Evolutionary conservation across 192 early-diverging fungal genomes (phyloP), one percentile per base, ranked within the genome.

Genomic region (Gryganskiella cystojenkinii): DNA sequence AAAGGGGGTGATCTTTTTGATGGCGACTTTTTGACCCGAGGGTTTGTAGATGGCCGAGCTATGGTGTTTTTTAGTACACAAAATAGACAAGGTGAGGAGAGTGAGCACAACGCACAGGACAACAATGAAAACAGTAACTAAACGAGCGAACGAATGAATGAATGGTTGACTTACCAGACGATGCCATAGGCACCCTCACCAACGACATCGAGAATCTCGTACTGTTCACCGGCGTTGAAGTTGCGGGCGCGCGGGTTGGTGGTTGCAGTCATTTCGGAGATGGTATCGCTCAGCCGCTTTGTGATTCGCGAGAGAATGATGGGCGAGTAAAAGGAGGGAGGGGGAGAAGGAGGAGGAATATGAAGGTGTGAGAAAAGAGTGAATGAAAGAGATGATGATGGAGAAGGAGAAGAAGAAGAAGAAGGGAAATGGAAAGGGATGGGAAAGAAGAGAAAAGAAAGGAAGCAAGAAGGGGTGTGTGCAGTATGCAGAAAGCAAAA

Each of bases 121-220:
- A 8, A 30, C 27, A 35, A 19, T 22, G 33, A 34, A 56, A 22
- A 25, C 50, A 15, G 24, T 25, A 10, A 53, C n/a, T 24, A 52
- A 22, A 47, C 33, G 49, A 43, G 3, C 14, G 56, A 25, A 17
- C 34, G 24, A 35, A 11, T 37, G 31, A 49, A 45, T n/a, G 20
- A 24, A 11, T 33, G 8, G n/a, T n/a, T n/a, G 6, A 80, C 83
- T 84, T 92, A 95, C 95, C 93, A 95, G 42, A 97, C 96, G 65
- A 93, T 90, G 28, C 96, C 96, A 81, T 97, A 97, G 51, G 96
- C 96, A 45, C 96, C 96, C 78, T 94, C 91, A 19, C 96, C 96
- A 53, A 97, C 92, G 59, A 95, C 92, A 66, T 93, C 91, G 44
- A 89, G 81, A 62, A 94, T 87, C 56, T 95, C 87, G 81, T 97